phyloP scores from a whole-genome alignment of 1,284 basidiomycete genomes.

The Gomphus sp. region DNA sequence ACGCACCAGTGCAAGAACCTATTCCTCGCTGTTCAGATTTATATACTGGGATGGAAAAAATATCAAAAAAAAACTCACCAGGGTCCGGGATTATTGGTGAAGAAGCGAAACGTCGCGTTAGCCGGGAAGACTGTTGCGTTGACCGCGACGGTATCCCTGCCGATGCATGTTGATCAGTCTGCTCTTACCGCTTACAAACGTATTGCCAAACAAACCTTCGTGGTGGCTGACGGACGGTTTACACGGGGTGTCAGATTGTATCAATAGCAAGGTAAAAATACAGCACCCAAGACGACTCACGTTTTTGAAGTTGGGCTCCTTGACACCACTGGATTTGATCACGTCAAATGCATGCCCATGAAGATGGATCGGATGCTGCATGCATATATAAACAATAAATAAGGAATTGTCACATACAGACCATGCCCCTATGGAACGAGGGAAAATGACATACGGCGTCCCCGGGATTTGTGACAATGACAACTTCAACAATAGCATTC shows the following conservation, averaged over 20 bases:
- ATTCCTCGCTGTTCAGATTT: constrained; percentile 11
- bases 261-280: not conserved
- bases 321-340: constrained; percentile 24
- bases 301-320: constrained; percentile 25
- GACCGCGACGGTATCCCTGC: constrained; percentile 11
- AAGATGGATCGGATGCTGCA: constrained; percentile 26
- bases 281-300: constrained; percentile 13
- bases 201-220: not conserved
- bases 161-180: not conserved
- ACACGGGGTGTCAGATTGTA: too few relatives aligned
- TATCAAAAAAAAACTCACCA: not conserved
- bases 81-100: constrained; percentile 32
- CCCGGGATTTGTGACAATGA: constrained; percentile 20
- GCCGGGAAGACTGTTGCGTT: constrained; percentile 12
- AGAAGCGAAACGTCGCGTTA: constrained; percentile 30
- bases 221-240: not conserved
- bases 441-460: constrained; percentile 14
- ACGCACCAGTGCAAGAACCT: constrained; percentile 18
- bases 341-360: constrained; percentile 29
- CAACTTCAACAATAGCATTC: constrained; percentile 31
- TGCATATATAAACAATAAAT: not conserved
- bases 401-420: too few relatives aligned
- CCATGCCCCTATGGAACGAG: too few relatives aligned
- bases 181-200: not conserved
- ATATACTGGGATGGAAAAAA: not conserved